Evolutionary conservation across 73 alveolate genomes (phyloP), one percentile per base, ranked within the genome.

Genomic region (Diophrys appendiculata): DNA sequence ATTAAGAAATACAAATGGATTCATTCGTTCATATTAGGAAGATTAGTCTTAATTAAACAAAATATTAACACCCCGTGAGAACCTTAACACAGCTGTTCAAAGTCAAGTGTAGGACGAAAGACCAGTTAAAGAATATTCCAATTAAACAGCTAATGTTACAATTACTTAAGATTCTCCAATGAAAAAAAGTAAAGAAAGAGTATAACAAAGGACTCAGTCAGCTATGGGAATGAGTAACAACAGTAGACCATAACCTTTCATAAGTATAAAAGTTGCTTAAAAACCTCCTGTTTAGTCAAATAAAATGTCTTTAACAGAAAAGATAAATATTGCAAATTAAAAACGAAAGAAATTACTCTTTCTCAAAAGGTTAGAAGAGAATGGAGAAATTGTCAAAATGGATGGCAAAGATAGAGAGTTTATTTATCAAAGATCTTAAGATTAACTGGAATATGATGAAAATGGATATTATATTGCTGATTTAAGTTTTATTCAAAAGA

Each of bases 341-440:
- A 18, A 31, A 24, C 23, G 53, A 31, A 18, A 28, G 24, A 26
- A 67, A 25, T 5, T 67, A 26, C 52, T 25, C 54, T 67, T 67
- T 29, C 24, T 67, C 27, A 67, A 31, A 2, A 67, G 75, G 24
- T 31, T 67, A 23, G 75, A 67, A 28, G 22, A 67, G 29, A 67
- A 3, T 8, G 75, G 75, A 1, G 75, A 67, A 28, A n/a, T 23
- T 67, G 75, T 67, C 24, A 67, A 67, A 29, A 67, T 67, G 25
- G 75, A 67, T 28, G 3, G 18, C 23, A 67, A 67, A 28, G 31
- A 67, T 31, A 67, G n/a, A n/a, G n/a, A 67, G 25, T n/a, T 23
- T 25, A 5, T 67, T 24, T 54, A 26, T 24, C 23, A 67, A 26
- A 3, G 53, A 28, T 67, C 31, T 25, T n/a, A 26, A 29, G 54